phyloP scores from a whole-genome alignment of 768 basidiomycete genomes.

The Boletus eberwhitei region DNA sequence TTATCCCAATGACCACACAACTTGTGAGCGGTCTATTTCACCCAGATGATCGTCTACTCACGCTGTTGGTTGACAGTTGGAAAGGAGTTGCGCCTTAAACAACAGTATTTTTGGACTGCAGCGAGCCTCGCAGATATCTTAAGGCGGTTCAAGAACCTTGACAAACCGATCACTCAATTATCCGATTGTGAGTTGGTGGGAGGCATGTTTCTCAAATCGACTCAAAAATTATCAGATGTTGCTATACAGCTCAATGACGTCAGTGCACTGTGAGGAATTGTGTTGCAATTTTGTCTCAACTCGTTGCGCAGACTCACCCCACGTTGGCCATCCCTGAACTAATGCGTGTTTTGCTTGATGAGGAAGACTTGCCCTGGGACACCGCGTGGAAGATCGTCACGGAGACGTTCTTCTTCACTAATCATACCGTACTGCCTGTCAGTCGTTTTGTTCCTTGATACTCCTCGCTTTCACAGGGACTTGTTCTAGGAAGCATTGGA shows the following conservation, averaged over 20 bases:
- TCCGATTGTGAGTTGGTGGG: slow-evolving; percentile 62
- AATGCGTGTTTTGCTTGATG: slow-evolving; percentile 89
- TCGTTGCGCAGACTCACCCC: slow-evolving; percentile 74
- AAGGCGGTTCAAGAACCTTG: slow-evolving; percentile 88
- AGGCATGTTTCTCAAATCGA: not conserved
- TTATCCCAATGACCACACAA: slow-evolving; percentile 93
- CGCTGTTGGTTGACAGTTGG: slow-evolving; percentile 48
- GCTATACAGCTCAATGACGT: slow-evolving; percentile 96
- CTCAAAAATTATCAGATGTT: slow-evolving; percentile 48
- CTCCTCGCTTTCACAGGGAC: not conserved
- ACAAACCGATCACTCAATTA: slow-evolving; percentile 75
- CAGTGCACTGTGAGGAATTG: slow-evolving; percentile 18
- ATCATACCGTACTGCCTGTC: slow-evolving; percentile 89
- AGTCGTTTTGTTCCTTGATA: slow-evolving; percentile 26
- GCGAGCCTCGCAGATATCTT: slow-evolving; percentile 87
- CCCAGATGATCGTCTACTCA: not conserved
- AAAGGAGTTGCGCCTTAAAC: slow-evolving; percentile 87
- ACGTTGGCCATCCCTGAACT: slow-evolving; percentile 94
- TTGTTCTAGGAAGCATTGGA: slow-evolving; percentile 66
- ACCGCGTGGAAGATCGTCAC: slow-evolving; percentile 86
- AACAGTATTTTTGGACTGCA: slow-evolving; percentile 96
- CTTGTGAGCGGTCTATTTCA: slow-evolving; percentile 37
- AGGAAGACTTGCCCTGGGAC: slow-evolving; percentile 84
- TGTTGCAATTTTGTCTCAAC: slow-evolving; percentile 1
- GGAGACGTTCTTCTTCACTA: slow-evolving; percentile 93